Percentiles rank a stretch among this genome's conserved stretches.
Conservation (phyloP, 441 rosid species). For the Adansonia grandidieri region DNA sequence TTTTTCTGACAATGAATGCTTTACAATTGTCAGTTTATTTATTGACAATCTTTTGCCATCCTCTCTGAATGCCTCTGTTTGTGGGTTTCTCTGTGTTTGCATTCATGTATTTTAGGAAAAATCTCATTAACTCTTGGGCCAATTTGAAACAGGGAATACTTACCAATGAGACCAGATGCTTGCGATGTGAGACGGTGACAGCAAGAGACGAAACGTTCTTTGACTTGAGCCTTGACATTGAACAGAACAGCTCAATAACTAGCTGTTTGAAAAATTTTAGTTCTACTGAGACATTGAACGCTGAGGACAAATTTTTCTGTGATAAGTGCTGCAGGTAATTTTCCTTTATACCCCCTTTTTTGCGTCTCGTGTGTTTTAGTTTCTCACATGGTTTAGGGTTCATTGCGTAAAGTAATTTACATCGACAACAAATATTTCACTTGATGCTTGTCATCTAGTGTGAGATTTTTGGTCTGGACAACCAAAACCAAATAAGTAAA, state of each 20-base stretch:
- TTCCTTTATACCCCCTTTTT: conserved; percentile 6
- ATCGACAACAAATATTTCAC: conserved; percentile 7
- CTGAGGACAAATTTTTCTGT: conserved; percentile 95
- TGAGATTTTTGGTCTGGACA: neutral
- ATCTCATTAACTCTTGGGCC: conserved; percentile 33
- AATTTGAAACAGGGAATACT: conserved; percentile 75
- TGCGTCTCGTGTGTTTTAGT: conserved; percentile 1
- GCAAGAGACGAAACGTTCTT: conserved; percentile 95
- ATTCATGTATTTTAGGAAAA: neutral
- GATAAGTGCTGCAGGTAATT: conserved; percentile 96
- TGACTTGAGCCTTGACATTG: conserved; percentile 95
- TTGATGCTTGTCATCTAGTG: neutral
- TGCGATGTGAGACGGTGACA: conserved; percentile 90
- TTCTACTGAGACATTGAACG: conserved; percentile 92
- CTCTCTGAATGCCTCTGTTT: neutral
- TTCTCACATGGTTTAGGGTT: conserved; percentile 1
- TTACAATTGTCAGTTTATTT: conserved; percentile 1
- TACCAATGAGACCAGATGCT: conserved; percentile 92
- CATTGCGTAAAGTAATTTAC: neutral
- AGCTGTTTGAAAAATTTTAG: conserved; percentile 97
- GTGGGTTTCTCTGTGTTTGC: neutral
- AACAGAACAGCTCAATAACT: conserved; percentile 92
- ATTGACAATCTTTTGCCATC: neutral
- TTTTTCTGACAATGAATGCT: neutral
- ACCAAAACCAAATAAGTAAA: conserved; percentile 1